Evolutionary conservation across 2,329 filamentous ascomycete genomes (phyloP).

Genomic region (Sclerotinia spermophila): DNA sequence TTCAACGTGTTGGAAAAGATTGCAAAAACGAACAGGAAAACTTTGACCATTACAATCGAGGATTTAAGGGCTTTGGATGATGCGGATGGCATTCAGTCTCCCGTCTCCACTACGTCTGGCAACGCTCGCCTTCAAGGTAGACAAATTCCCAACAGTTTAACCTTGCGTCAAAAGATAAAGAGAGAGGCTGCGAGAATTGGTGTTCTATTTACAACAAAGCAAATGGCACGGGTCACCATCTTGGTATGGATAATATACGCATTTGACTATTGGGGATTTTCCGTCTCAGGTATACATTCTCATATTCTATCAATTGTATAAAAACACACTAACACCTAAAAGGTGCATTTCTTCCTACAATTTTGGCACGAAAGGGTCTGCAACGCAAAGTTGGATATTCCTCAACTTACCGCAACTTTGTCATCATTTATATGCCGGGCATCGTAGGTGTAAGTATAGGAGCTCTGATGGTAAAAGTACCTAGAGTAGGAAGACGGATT

Average conservation of each 20-base stretch:
- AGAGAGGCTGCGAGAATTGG: constrained; percentile 43
- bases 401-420: constrained; percentile 38
- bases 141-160: background rate
- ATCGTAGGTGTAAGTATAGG: constrained; percentile 34
- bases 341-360: constrained; percentile 42
- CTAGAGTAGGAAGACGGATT: constrained; percentile 32
- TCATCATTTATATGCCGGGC: constrained; percentile 39
- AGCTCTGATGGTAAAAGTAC: constrained; percentile 23
- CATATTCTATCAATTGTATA: constrained; percentile 22
- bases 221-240: constrained; percentile 45
- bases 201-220: constrained; percentile 43
- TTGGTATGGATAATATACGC: constrained; percentile 50
- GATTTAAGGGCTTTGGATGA: constrained; percentile 9
- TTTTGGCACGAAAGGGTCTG: constrained; percentile 35
- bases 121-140: background rate
- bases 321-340: constrained; percentile 17
- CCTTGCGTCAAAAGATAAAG: background rate
- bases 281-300: constrained; percentile 39
- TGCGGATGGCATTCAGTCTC: background rate
- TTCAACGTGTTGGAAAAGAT: constrained; percentile 53
- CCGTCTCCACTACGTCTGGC: background rate
- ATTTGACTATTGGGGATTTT: constrained; percentile 49
- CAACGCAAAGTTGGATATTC: constrained; percentile 27
- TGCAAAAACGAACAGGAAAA: constrained; percentile 45
- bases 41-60: constrained; percentile 12